Conservation (phyloP, 805 yeast genomes). For the Citeromyces nyonsensis region DNA sequence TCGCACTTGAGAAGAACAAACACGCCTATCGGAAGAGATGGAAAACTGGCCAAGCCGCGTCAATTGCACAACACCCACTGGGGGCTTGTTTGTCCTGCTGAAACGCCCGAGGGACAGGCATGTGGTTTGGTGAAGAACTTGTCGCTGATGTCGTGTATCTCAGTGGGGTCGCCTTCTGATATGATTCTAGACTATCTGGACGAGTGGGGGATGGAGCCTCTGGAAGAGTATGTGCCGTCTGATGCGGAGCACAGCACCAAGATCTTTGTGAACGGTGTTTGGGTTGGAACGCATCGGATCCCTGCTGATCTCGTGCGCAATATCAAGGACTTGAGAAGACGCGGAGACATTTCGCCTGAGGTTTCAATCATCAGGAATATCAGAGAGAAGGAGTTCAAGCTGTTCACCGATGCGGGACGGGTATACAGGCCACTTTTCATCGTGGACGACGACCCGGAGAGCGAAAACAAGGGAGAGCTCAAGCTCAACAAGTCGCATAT, state of each 20-base stretch:
- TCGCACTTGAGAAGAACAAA: conserved; percentile 98
- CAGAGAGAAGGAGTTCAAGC: conserved; percentile 89
- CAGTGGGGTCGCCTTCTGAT: conserved; percentile 95
- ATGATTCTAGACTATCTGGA: conserved; percentile 86
- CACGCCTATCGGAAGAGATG: conserved; percentile 98
- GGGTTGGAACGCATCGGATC: conserved; percentile 98
- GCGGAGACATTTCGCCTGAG: conserved; percentile 91
- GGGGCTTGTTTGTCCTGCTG: conserved; percentile 99
- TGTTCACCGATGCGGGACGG: conserved; percentile 97
- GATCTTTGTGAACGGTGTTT: conserved; percentile 94
- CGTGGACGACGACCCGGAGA: conserved; percentile 72
- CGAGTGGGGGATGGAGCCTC: conserved; percentile 99
- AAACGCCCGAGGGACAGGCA: conserved; percentile 99
- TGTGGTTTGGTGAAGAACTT: conserved; percentile 97
- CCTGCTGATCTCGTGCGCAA: conserved; percentile 88
- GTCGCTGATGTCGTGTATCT: conserved; percentile 92
- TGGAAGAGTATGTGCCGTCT: conserved; percentile 90
- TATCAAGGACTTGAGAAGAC: conserved; percentile 81
- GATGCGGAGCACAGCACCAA: conserved; percentile 84
- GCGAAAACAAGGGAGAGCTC: conserved; percentile 60
- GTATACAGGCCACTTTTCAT: conserved; percentile 93
- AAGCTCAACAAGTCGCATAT: conserved; percentile 78
- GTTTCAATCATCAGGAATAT: conserved; percentile 94
- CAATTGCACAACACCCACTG: conserved; percentile 98
- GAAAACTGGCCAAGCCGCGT: conserved; percentile 97